Evolutionary conservation across 2,329 filamentous ascomycete genomes (phyloP), one percentile per base, ranked within the genome.

Genomic region (Venturia nashicola): DNA sequence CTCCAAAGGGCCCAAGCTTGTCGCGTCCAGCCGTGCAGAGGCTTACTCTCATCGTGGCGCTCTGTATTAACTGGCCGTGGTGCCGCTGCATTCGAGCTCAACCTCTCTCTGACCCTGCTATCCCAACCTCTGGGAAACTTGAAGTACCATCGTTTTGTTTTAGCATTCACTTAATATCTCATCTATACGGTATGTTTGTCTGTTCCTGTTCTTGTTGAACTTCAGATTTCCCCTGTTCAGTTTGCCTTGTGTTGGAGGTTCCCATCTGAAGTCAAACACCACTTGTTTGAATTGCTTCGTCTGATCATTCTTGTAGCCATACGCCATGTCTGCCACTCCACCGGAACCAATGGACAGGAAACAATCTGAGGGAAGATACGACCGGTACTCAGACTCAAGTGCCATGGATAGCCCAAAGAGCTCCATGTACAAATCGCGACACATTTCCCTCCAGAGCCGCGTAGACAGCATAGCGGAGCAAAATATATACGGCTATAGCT

Each of bases 371-470:
- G 59, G 36, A 44, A 18, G 51, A 36, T 57, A 36, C 51, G 51
- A 57, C 27, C 59, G 59, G 3, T 60, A 42, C 39, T 60, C 59
- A 8, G 59, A 44, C 39, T 44, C 42, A 44, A 42, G 42, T 46
- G 61, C 42, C 42, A 44, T 62, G 44, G 62, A 64, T 55, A 64
- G 62, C 44, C 54, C 59, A 59, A 66, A 59, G 44, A 57, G 36
- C 51, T 71, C 70, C 18, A 59, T 69, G n/a, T 70, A 71, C 68
- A 70, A 71, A 46, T 70, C 70, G 16, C 67, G 70, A 59, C 71
- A 72, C 34, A 68, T 73, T 48, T 72, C 71, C 27, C 66, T 72
- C 6, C 70, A 73, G 60, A 71, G 69, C 18, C 62, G 68, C 61
- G 68, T 70, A 0, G 69, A 73, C 39, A 69, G 70, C 7, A 63